These are phyloP conservation scores for Trichophyton equinum DNA, from an alignment of 2,329 filamentous ascomycete species.

Conservation along the genomic window DNA sequence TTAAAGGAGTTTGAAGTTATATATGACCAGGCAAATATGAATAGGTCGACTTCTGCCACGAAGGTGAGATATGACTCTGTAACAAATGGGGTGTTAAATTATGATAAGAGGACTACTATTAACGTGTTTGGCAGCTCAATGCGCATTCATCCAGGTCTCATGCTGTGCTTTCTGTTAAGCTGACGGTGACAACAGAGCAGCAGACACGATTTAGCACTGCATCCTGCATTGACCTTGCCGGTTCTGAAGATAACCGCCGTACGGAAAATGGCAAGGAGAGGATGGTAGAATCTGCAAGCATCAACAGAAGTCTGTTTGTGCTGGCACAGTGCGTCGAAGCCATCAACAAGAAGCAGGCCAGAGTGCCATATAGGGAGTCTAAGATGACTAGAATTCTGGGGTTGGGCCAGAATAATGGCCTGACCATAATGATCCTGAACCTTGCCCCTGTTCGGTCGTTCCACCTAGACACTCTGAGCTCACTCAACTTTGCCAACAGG, in stretches of 20 bases:
- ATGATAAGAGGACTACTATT: conserved; percentile 7
- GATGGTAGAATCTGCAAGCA: conserved; percentile 86
- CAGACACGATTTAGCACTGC: conserved; percentile 65
- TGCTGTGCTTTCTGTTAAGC: conserved; percentile 79
- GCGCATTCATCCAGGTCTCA: conserved; percentile 83
- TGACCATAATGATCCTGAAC: conserved; percentile 94
- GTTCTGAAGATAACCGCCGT: conserved; percentile 86
- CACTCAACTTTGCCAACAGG: conserved; percentile 84
- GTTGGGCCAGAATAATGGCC: conserved; percentile 84
- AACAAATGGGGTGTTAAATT: no score
- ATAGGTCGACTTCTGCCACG: conserved; percentile 76
- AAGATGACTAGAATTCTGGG: conserved; percentile 96
- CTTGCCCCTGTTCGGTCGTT: conserved; percentile 83
- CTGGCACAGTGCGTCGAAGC: conserved; percentile 91
- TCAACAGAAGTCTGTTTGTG: conserved; percentile 95
- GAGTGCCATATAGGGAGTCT: conserved; percentile 85
- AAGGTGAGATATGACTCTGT: conserved; percentile 40
- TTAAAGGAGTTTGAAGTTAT: conserved; percentile 81
- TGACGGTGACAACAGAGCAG: conserved; percentile 61
- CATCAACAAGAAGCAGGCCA: conserved; percentile 60
- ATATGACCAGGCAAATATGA: conserved; percentile 85
- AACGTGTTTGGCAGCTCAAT: conserved; percentile 47
- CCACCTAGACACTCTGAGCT: conserved; percentile 85
- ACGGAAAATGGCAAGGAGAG: conserved; percentile 90
- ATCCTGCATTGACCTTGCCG: conserved; percentile 87